These are phyloP conservation scores for Trichocomaceae sp. DNA, from an alignment of 2,329 filamentous ascomycete species.

Conservation along the genomic window DNA sequence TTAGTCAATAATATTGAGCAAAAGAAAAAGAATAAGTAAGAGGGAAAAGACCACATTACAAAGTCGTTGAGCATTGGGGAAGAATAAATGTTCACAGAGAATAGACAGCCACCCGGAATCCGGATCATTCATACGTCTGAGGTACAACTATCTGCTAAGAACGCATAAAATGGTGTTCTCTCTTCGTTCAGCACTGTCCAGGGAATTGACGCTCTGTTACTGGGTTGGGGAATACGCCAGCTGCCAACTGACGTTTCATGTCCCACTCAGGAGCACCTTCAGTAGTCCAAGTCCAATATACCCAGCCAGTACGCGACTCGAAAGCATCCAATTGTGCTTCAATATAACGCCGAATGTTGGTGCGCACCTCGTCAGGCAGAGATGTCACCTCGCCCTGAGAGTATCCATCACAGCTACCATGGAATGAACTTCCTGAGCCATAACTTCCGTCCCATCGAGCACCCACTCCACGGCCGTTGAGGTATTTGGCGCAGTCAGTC, in stretches of 20 bases:
- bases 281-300: constrained; percentile 48
- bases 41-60: neutral
- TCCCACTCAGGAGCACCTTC: constrained; percentile 46
- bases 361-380: constrained; percentile 32
- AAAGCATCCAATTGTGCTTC: constrained; percentile 42
- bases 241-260: constrained; percentile 38
- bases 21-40: neutral
- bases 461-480: constrained; percentile 53
- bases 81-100: neutral
- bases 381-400: constrained; percentile 43
- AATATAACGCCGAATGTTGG: constrained; percentile 38
- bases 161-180: neutral
- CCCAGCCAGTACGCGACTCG: constrained; percentile 39
- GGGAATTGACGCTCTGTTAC: constrained; percentile 28
- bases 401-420: constrained; percentile 51
- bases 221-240: constrained; percentile 45
- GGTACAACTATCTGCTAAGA: neutral
- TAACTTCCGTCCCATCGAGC: constrained; percentile 54
- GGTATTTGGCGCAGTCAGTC: constrained; percentile 51
- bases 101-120: neutral
- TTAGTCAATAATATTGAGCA: neutral
- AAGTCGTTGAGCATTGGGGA: neutral
- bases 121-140: neutral
- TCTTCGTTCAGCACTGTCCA: constrained; percentile 22
- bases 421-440: constrained; percentile 35